Evolutionary conservation across 1,284 basidiomycete genomes (phyloP), one percentile per base, ranked within the genome.

Genomic region (Pyrrhoderma lamaoense): DNA sequence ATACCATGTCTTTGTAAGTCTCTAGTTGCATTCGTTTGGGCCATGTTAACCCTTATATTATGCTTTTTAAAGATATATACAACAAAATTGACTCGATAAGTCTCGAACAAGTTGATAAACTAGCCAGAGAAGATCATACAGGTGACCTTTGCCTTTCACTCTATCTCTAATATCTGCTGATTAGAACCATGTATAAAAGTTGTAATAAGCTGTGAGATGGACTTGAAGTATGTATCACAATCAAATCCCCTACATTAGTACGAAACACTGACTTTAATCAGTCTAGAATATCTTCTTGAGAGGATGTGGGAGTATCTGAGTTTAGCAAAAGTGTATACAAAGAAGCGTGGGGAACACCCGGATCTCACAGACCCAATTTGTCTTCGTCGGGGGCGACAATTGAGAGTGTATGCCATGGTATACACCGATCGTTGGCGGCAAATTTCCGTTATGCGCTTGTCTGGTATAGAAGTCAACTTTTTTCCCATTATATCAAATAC

Each of bases 21-120:
- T 7, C 14, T 40, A 69, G 35, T 38, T 31, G 8, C 19, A 18
- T 27, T 21, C n/a, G 31, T 16, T n/a, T 5, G 23, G 34, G 7
- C 25, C 16, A 36, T 36, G 3, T 16, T 44, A 27, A 35, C 50
- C 49, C 40, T 47, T n/a, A n/a, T n/a, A n/a, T n/a, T n/a, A n/a
- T n/a, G n/a, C n/a, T n/a, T n/a, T n/a, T n/a, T n/a, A n/a, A n/a
- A 77, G 94, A 95, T 64, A 92, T 94, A 8, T 96, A 95, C 73
- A 97, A 97, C 76, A 95, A 96, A 70, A 82, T 95, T 55, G 93
- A 96, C 61, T 78, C 89, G 2, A 86, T 95, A 58, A 92, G 89
- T 58, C 75, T 97, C 54, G 93, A 96, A 67, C 88, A 87, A 61
- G 70, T 97, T 59, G 85, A 98, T 69, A 85, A 87, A 56, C 73